Base-by-base conservation (phyloP, 257 asterid species). In the Ilex asprella region DNA sequence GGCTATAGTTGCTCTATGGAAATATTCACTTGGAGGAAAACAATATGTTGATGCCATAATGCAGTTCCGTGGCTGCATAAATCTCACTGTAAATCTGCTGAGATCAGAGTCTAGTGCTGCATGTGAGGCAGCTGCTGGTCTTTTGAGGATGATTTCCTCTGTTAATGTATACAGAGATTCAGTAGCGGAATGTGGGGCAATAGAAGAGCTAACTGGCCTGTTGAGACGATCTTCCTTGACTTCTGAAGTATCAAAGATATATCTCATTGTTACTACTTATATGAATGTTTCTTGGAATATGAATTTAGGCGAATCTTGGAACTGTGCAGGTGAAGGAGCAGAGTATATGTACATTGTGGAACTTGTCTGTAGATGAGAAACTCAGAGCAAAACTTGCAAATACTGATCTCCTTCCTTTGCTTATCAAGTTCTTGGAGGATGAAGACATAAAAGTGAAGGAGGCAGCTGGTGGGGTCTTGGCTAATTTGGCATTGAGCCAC, bases 41-140 rank as follows among this genome's bases (percentile, higher is more conserved):
- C 65, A 81, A 39, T 80, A 82, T 55, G 49, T 88, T 39, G 98
- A 91, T 62, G 79, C 73, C 78, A 77, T 91, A 70, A 75, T 87
- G 94, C 84, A 79, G 68, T 76, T 78, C 67, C 65, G 16, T 12
- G 95, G 96, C 49, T 75, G 78, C 10, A 49, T 91, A 72, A 86
- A 81, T 79, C 98, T 91, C 67, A 73, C 80, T 10, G 87, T 86
- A 69, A 91, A 81, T 77, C 91, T 91, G 70, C 80, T 91, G 14
- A 81, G 80, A 70, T 84, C 94, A 0, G 76, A 81, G 65, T 84
- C 91, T 15, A 82, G 76, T 65, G 80, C 88, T 64, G 79, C 96
- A 32, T 81, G 91, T 65, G 98, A 88, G 84, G 96, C 89, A 43
- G 96, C 98, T 62, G 89, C 91, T 62, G 96, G 94, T 54, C 75